Evolutionary conservation across 371 early-diverging fungal genomes (phyloP).

Genomic region (Syncephalis plumigaleata): DNA sequence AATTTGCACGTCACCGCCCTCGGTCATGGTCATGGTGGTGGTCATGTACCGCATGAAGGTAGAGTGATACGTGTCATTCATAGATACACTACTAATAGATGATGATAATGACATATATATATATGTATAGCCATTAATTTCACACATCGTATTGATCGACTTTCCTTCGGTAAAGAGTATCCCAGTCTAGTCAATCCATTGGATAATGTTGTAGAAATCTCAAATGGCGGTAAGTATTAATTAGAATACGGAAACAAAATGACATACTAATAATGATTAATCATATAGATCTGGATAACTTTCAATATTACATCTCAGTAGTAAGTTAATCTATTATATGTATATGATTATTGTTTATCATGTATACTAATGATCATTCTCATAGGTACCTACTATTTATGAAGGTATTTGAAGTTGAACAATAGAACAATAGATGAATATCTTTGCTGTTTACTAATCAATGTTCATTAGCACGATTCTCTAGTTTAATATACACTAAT

Average conservation of each 20-base stretch:
- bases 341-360: too few species aligned
- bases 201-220: conserved; percentile 53
- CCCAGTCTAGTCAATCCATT: conserved; percentile 75
- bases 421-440: neutral
- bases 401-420: conserved; percentile 16
- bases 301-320: conserved; percentile 67
- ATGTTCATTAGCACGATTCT: too few species aligned
- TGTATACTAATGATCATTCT: neutral
- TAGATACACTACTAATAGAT: neutral
- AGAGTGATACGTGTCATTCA: conserved; percentile 1
- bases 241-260: too few species aligned
- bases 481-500: conserved; percentile 39
- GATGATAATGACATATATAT: neutral
- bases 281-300: conserved; percentile 40
- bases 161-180: conserved; percentile 76
- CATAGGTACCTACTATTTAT: conserved; percentile 64
- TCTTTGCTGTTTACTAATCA: conserved; percentile 12
- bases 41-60: conserved; percentile 49
- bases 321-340: conserved; percentile 11
- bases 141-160: conserved; percentile 78
- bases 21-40: conserved; percentile 75
- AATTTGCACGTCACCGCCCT: conserved; percentile 79
- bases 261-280: too few species aligned
- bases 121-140: conserved; percentile 58
- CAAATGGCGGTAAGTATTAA: conserved; percentile 26